phyloP scores from a whole-genome alignment of 129 eudicot genomes.

The Cynara cardunculus region DNA sequence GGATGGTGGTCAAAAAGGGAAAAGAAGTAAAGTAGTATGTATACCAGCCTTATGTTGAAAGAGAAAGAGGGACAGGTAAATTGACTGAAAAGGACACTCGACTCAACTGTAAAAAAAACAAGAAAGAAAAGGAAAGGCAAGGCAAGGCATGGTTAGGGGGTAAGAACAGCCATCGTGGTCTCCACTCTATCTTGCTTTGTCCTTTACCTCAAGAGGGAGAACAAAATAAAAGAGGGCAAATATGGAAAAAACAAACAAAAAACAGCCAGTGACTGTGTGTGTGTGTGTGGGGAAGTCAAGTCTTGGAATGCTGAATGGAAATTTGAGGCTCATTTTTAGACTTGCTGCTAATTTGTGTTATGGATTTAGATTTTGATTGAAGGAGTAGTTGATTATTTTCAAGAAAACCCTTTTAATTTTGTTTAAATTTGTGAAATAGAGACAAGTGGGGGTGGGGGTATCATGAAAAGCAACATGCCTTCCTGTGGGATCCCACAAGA shows the following conservation, averaged over 20 bases:
- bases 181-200: constrained; percentile 42
- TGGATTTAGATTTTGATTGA: neutral
- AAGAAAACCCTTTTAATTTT: constrained; percentile 8
- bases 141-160: constrained; percentile 6
- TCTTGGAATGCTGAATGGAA: neutral
- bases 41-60: constrained; percentile 44
- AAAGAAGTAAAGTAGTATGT: constrained; percentile 25
- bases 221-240: constrained; percentile 11
- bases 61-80: constrained; percentile 20
- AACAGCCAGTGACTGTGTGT: neutral
- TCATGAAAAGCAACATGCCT: constrained; percentile 23
- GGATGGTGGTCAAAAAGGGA: constrained; percentile 19
- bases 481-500: constrained; percentile 27
- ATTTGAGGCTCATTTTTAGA: neutral
- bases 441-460: constrained; percentile 8
- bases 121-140: neutral
- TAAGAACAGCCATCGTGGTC: constrained; percentile 33
- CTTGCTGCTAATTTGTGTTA: neutral
- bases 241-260: neutral
- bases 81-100: constrained; percentile 37
- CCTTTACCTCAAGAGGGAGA: constrained; percentile 18
- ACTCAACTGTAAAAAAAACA: constrained; percentile 31
- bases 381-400: neutral
- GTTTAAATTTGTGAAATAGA: constrained; percentile 2
- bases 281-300: constrained; percentile 7